A percentile compares a stretch with the other conserved stretches of the same genome.
These are phyloP conservation scores for Neolentinus lepideus DNA, from an alignment of 1,284 basidiomycete genomes.

Conservation along the genomic window DNA sequence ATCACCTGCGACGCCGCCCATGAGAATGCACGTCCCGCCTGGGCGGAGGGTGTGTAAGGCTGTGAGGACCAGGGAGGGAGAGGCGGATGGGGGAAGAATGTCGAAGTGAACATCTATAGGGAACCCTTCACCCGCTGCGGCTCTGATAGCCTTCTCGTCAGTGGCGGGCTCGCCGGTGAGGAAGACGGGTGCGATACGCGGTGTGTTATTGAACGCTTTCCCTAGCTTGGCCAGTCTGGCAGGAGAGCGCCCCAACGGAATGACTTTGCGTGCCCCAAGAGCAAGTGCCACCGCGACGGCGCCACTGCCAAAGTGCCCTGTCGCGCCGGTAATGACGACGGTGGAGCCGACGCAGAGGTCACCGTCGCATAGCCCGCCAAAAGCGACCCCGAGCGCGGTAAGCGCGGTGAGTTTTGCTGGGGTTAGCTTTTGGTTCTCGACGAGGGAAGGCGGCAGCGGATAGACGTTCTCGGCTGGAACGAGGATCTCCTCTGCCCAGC, in stretches of 20 bases:
- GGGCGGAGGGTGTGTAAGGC: neutral
- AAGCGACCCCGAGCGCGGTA: neutral
- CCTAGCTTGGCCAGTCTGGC: neutral
- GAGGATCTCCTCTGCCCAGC: conserved; percentile 5
- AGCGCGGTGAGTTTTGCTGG: neutral
- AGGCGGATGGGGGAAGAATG: neutral
- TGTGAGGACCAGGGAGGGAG: neutral
- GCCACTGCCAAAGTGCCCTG: conserved; percentile 2
- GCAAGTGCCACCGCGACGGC: conserved; percentile 1
- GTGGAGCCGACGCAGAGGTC: neutral
- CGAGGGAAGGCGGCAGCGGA: neutral
- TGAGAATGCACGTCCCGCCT: neutral
- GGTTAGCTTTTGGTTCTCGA: neutral
- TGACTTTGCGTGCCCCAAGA: neutral
- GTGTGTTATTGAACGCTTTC: neutral
- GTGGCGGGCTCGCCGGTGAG: neutral
- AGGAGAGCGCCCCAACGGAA: neutral
- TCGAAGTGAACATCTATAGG: neutral
- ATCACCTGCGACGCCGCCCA: neutral
- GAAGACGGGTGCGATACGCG: neutral
- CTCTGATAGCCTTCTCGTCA: neutral
- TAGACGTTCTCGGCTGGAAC: conserved; percentile 1
- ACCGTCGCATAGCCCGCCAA: conserved; percentile 1
- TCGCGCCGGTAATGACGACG: neutral
- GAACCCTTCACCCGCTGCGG: neutral